A percentile compares a stretch with the other conserved stretches of the same genome.
Evolutionary conservation across 352 stramenopile genomes (phyloP).

Genomic region (Elongisporangium undulatum): DNA sequence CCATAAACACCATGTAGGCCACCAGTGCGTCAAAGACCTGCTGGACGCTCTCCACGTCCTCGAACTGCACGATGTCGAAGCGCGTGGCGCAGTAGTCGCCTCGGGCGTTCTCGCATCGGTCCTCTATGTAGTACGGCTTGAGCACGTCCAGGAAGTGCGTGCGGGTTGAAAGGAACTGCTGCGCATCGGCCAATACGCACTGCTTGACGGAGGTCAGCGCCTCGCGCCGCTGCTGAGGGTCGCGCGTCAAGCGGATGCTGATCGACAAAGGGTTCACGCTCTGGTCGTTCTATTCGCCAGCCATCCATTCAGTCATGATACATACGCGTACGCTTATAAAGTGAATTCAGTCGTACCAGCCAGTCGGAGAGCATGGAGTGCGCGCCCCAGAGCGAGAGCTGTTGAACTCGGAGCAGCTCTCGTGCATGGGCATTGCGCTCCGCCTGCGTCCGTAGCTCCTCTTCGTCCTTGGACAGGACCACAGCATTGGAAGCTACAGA

Average conservation of each 20-base stretch:
- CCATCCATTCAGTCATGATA: too few relatives aligned
- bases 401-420: background rate
- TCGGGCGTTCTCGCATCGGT: conserved; percentile 32
- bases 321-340: too few relatives aligned
- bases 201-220: too few relatives aligned
- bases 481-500: background rate
- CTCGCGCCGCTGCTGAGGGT: conserved; percentile 10
- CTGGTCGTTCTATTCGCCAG: too few relatives aligned
- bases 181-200: conserved; percentile 5
- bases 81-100: conserved; percentile 39
- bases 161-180: too few relatives aligned
- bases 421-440: background rate
- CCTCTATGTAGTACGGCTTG: conserved; percentile 7
- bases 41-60: conserved; percentile 18
- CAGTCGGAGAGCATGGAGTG: background rate
- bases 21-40: conserved; percentile 44
- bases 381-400: background rate
- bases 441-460: background rate
- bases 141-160: conserved; percentile 14
- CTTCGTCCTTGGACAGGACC: background rate
- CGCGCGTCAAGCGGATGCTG: background rate
- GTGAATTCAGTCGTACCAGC: too few relatives aligned
- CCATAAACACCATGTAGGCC: conserved; percentile 44
- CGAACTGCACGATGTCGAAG: conserved; percentile 46
- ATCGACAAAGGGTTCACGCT: background rate